Conservation (phyloP, 257 asterid species). For the Schizonepeta tenuifolia region DNA sequence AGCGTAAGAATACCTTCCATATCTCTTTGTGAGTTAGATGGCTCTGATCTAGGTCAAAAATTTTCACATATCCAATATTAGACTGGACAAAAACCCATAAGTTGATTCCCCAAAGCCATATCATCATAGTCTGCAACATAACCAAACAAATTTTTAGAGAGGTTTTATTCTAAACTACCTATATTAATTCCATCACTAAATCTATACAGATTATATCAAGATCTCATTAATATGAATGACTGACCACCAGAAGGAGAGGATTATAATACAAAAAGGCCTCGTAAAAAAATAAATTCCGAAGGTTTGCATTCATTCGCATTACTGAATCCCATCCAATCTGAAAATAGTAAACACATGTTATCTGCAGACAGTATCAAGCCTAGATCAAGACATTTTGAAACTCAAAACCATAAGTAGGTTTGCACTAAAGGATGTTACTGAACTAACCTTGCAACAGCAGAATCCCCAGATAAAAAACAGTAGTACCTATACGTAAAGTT, state of each 20-base stretch:
- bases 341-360: slow-evolving; percentile 39
- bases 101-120: slow-evolving; percentile 98
- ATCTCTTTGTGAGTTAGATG: slow-evolving; percentile 91
- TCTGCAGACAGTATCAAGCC: slow-evolving; percentile 24
- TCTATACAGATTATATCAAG: background rate
- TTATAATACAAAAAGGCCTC: slow-evolving; percentile 99
- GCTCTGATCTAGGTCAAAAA: slow-evolving; percentile 92
- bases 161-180: background rate
- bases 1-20: slow-evolving; percentile 78
- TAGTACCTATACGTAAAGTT: slow-evolving; percentile 62
- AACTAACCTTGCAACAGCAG: slow-evolving; percentile 90
- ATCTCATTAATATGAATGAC: slow-evolving; percentile 42
- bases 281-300: slow-evolving; percentile 85
- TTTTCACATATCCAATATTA: slow-evolving; percentile 74
- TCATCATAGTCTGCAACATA: slow-evolving; percentile 83
- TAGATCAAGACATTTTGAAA: slow-evolving; percentile 13
- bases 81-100: slow-evolving; percentile 88
- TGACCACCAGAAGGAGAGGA: slow-evolving; percentile 96
- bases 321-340: slow-evolving; percentile 99
- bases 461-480: slow-evolving; percentile 86
- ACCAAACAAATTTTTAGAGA: slow-evolving; percentile 25
- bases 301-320: slow-evolving; percentile 96
- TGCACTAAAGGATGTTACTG: slow-evolving; percentile 15
- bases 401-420: slow-evolving; percentile 22
- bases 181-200: background rate